Conservation (phyloP, 78 protist species). For the Tieghemostelium lacteum region DNA sequence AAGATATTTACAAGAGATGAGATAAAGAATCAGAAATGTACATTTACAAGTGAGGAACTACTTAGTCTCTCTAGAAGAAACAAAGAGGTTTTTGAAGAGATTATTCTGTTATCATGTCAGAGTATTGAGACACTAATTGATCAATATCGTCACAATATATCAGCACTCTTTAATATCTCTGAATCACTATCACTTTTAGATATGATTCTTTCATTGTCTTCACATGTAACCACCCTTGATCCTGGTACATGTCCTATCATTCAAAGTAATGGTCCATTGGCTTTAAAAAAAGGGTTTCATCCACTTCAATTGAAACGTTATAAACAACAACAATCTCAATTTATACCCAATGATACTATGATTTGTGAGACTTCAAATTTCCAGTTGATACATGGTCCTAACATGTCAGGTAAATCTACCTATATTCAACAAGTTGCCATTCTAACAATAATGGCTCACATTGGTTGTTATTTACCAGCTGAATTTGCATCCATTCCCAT, state of each 20-base stretch:
- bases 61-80: slow-evolving; percentile 34
- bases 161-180: slow-evolving; percentile 33
- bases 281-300: slow-evolving; percentile 70
- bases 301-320: slow-evolving; percentile 25
- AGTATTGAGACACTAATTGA: slow-evolving; percentile 16
- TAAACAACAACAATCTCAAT: not conserved
- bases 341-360: slow-evolving; percentile 66
- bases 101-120: slow-evolving; percentile 9
- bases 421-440: slow-evolving; percentile 81
- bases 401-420: slow-evolving; percentile 84
- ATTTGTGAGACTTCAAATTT: slow-evolving; percentile 48
- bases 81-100: slow-evolving; percentile 69
- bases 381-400: slow-evolving; percentile 78
- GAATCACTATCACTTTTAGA: slow-evolving; percentile 60
- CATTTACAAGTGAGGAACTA: slow-evolving; percentile 27
- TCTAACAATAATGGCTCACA: slow-evolving; percentile 69
- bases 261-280: slow-evolving; percentile 62
- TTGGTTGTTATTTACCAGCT: slow-evolving; percentile 76
- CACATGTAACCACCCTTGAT: slow-evolving; percentile 2
- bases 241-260: slow-evolving; percentile 50
- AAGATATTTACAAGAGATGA: not conserved
- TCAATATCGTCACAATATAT: slow-evolving; percentile 14
- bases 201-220: slow-evolving; percentile 6
- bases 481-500: slow-evolving; percentile 48
- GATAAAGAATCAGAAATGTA: slow-evolving; percentile 8